Percentiles rank a stretch among this genome's conserved stretches.
These are phyloP conservation scores for Scedosporium dehoogii DNA, from an alignment of 2,329 filamentous ascomycete genomes.

Conservation along the genomic window DNA sequence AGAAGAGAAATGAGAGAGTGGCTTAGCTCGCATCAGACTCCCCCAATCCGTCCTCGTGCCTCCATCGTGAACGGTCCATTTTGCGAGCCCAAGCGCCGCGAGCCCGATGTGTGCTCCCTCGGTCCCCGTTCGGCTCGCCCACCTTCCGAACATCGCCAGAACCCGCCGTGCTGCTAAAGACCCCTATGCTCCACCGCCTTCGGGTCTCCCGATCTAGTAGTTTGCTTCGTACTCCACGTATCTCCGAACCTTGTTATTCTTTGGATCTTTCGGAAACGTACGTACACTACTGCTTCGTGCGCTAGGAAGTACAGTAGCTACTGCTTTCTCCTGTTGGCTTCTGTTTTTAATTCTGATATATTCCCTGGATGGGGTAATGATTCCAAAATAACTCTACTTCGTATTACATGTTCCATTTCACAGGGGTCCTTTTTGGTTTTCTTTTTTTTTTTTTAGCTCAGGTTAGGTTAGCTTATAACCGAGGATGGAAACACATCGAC, in stretches of 20 bases:
- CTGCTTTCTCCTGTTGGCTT: too few relatives aligned
- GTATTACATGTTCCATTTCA: too few relatives aligned
- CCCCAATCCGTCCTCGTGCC: neutral
- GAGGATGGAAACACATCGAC: neutral
- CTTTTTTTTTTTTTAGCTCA: too few relatives aligned
- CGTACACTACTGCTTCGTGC: neutral
- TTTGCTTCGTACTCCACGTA: neutral
- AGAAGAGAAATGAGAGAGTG: too few relatives aligned
- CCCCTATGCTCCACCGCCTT: neutral
- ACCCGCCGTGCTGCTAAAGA: neutral
- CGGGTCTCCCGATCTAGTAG: neutral
- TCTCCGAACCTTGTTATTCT: neutral
- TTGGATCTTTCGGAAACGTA: neutral
- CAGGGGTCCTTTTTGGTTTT: too few relatives aligned
- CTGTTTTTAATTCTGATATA: too few relatives aligned
- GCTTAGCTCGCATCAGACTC: neutral
- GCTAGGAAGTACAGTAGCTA: neutral
- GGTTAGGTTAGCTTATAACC: neutral
- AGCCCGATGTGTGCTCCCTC: neutral
- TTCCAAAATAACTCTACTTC: too few relatives aligned
- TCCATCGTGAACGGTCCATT: neutral
- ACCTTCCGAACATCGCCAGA: constrained; percentile 6
- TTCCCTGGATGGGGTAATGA: too few relatives aligned
- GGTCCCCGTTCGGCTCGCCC: neutral
- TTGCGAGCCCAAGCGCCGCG: neutral